Evolutionary conservation across 345 rosid species (phyloP).

Genomic region (Citrus inodora): DNA sequence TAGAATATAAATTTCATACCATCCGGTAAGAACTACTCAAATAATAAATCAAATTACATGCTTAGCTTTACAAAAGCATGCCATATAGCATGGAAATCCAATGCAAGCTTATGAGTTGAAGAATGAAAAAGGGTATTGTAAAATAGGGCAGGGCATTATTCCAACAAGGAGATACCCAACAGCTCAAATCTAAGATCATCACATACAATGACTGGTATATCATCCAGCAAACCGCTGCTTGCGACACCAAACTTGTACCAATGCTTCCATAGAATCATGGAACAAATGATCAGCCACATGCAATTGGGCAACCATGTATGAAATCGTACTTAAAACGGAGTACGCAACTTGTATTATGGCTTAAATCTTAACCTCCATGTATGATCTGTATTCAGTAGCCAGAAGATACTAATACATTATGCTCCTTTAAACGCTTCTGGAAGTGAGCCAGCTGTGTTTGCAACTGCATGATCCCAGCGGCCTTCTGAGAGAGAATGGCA

Average conservation of each 20-base stretch:
- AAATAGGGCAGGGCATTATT: neutral
- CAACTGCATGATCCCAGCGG: constrained; percentile 78
- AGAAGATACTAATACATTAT: constrained; percentile 70
- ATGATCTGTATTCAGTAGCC: constrained; percentile 43
- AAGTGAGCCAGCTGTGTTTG: constrained; percentile 80
- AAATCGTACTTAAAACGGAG: neutral
- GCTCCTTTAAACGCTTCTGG: constrained; percentile 90
- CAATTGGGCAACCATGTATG: neutral
- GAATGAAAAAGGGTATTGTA: neutral
- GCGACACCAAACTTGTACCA: neutral
- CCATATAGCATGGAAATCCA: constrained; percentile 18
- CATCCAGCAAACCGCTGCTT: constrained; percentile 14
- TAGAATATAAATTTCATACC: neutral
- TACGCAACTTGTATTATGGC: neutral
- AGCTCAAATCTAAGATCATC: neutral
- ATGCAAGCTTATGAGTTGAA: constrained; percentile 17
- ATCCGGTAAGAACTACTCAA: neutral
- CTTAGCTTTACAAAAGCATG: constrained; percentile 32
- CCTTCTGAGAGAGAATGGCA: constrained; percentile 79
- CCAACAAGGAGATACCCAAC: neutral
- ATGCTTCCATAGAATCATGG: neutral
- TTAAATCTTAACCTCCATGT: neutral
- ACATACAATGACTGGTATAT: constrained; percentile 1
- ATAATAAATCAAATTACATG: constrained; percentile 24
- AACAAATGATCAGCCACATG: neutral